Percentiles rank a stretch among this genome's conserved stretches.
These are phyloP conservation scores for Beta macrorhiza DNA, from an alignment of 179 eudicot species.

Conservation along the genomic window DNA sequence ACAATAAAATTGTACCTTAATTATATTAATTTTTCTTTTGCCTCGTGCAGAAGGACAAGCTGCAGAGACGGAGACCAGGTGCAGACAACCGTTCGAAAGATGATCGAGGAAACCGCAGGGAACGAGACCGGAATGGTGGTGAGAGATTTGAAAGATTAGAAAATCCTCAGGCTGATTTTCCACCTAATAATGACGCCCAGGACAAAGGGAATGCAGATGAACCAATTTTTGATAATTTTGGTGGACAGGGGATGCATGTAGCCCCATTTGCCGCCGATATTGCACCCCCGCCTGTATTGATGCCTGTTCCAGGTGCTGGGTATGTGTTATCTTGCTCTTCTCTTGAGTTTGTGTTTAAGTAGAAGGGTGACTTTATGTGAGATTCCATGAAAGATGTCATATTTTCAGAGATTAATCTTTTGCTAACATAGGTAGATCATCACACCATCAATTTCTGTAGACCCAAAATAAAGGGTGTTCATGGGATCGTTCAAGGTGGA, in stretches of 20 bases:
- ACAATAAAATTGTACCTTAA: neutral
- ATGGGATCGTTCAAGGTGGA: neutral
- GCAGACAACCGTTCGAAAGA: slow-evolving; percentile 65
- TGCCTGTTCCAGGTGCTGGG: slow-evolving; percentile 99
- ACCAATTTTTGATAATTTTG: slow-evolving; percentile 67
- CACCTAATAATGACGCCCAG: slow-evolving; percentile 49
- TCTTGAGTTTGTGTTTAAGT: neutral
- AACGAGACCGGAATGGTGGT: slow-evolving; percentile 63
- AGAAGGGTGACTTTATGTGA: neutral
- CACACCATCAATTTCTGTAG: neutral
- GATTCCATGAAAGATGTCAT: neutral
- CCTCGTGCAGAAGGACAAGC: slow-evolving; percentile 65
- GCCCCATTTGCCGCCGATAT: slow-evolving; percentile 74
- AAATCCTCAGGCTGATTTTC: slow-evolving; percentile 60
- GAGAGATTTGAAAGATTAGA: slow-evolving; percentile 79
- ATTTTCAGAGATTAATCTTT: neutral
- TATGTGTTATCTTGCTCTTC: slow-evolving; percentile 29
- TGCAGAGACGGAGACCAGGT: slow-evolving; percentile 69
- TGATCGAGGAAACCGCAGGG: slow-evolving; percentile 73
- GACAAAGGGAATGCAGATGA: slow-evolving; percentile 72
- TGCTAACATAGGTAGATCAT: neutral
- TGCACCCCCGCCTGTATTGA: slow-evolving; percentile 81
- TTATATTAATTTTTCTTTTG: slow-evolving; percentile 5
- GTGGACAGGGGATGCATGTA: slow-evolving; percentile 75
- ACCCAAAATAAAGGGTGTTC: neutral